A percentile compares a stretch with the other conserved stretches of the same genome.
These are phyloP conservation scores for Cyclocybe cylindracea DNA, from an alignment of 768 basidiomycete species.

Conservation along the genomic window DNA sequence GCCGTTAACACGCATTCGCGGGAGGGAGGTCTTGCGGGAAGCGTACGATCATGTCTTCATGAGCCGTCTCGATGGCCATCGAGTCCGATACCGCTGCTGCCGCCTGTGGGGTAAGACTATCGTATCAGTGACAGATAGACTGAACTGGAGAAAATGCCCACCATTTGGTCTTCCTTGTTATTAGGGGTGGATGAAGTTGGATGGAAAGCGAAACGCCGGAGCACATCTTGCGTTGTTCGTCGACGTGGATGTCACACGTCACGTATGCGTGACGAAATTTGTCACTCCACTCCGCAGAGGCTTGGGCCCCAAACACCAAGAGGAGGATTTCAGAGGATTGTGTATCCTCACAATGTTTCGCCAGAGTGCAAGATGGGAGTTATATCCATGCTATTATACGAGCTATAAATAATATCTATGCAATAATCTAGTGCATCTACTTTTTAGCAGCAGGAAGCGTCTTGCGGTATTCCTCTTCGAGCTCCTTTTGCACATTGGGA, in stretches of 20 bases:
- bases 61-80: constrained; percentile 89
- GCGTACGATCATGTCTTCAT: constrained; percentile 98
- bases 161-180: constrained; percentile 6
- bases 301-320: neutral
- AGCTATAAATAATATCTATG: neutral
- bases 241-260: constrained; percentile 18
- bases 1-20: constrained; percentile 4
- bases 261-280: neutral
- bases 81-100: constrained; percentile 63
- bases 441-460: constrained; percentile 70
- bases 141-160: constrained; percentile 3
- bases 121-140: too few relatives aligned
- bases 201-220: neutral
- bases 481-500: constrained; percentile 83
- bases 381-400: neutral
- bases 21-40: neutral
- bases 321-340: neutral
- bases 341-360: too few relatives aligned
- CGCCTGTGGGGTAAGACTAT: constrained; percentile 43
- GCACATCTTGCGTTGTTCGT: constrained; percentile 4
- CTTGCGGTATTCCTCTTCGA: constrained; percentile 86
- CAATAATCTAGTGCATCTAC: constrained; percentile 37
- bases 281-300: neutral
- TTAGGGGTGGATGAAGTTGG: neutral
- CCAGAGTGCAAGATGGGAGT: neutral